Base-by-base conservation (phyloP, 140 eudicot species). In the Stevia rebaudiana region DNA sequence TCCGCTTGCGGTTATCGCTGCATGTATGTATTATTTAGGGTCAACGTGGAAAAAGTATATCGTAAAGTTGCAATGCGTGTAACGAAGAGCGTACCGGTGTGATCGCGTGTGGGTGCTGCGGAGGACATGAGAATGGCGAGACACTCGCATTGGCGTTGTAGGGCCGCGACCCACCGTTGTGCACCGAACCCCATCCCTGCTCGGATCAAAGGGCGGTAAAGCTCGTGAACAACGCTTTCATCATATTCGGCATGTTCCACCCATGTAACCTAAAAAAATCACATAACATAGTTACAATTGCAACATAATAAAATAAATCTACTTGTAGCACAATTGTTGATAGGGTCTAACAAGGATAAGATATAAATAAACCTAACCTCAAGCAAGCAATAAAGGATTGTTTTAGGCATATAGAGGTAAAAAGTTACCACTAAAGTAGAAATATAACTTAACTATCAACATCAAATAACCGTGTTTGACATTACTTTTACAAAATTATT, bases 141-240 rank as follows among this genome's bases (percentile, higher is more conserved):
- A 71, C 96, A 88, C 67, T 92, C 96, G 48, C 98, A 92, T 55
- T 92, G 98, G 2, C 98, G 76, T 81, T 92, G 95, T 5, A 92
- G 95, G 71, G 87, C 83, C 37, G 95, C 82, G 44, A 92, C 83
- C 98, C 98, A 92, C 16, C 96, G 65, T 69, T 88, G 98, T 1
- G 98, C 98, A n/a, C 98, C 98, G 31, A 92, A 92, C 54, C 96
- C 98, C 95, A 88, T 82, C 17, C 98, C 98, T 8, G 95, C 73
- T 22, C 84, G 74, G 59, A 92, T 67, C 60, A 85, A 46, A 0
- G 92, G 89, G 1, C 95, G 85, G 83, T 88, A 92, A 63, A 92
- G 92, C 66, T 73, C 96, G 81, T 92, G 98, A 11, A 85, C 81
- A 4, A 60, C 54, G 62, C 84, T 78, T 81, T 88, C 98, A 33